Evolutionary conservation across 768 basidiomycete species (phyloP).

Genomic region (Russula earlei): DNA sequence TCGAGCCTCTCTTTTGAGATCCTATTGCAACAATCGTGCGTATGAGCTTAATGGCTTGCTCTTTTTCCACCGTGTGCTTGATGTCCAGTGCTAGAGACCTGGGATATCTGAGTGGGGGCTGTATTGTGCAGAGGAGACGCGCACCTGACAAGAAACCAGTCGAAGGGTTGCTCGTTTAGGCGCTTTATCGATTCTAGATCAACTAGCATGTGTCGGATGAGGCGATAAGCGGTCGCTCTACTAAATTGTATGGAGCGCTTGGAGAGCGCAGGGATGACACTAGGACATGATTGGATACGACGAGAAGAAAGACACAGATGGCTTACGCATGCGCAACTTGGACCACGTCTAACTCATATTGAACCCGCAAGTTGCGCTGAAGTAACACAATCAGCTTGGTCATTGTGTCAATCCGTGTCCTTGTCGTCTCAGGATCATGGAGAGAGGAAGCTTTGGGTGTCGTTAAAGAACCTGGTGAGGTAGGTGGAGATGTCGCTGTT

Average conservation of each 20-base stretch:
- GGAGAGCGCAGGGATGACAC: constrained; percentile 69
- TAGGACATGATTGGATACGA: constrained; percentile 27
- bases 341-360: constrained; percentile 59
- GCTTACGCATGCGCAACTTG: constrained; percentile 73
- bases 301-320: background rate
- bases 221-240: constrained; percentile 74
- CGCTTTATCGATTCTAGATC: constrained; percentile 61
- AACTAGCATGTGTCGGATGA: constrained; percentile 70
- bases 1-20: constrained; percentile 43
- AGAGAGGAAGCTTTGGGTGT: constrained; percentile 32
- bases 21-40: constrained; percentile 74
- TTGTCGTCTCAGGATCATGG: constrained; percentile 33
- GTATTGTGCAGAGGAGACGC: constrained; percentile 17
- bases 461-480: constrained; percentile 29
- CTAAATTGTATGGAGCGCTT: constrained; percentile 65
- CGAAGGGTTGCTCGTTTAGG: constrained; percentile 56
- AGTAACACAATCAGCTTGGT: constrained; percentile 53
- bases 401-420: constrained; percentile 55
- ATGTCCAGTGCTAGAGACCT: constrained; percentile 83
- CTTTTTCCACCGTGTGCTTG: constrained; percentile 75
- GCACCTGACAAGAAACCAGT: constrained; percentile 89
- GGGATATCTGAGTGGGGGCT: constrained; percentile 8
- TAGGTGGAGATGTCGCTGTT: constrained; percentile 26
- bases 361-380: constrained; percentile 62
- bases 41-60: constrained; percentile 86